Evolutionary conservation across 2,329 filamentous ascomycete species (phyloP), one percentile per base, ranked within the genome.

Genomic region (Apiospora aurea): DNA sequence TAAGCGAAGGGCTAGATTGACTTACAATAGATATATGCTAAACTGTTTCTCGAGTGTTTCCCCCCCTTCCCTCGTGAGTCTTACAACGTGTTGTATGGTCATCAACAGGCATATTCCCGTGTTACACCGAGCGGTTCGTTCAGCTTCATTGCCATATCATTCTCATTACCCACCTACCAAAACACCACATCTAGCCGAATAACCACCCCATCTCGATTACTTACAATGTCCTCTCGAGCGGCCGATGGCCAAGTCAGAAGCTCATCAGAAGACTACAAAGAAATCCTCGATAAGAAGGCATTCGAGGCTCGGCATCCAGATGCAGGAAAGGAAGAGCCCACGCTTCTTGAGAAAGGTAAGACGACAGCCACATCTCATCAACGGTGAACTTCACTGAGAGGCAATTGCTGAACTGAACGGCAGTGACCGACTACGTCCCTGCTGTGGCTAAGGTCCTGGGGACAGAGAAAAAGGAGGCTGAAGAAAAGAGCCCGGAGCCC

Each of bases 271-370:
- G 34, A 41, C 38, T 29, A 67, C 80, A 87, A 87, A 77, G 74
- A 82, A 46, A 80, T 83, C 75, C 82, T 87, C 0, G 86, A 87
- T 76, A 77, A 81, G 64, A 82, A 80, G 18, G 85, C 86, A 2
- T 72, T 78, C 18, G 80, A 82, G 49, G 79, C 79, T 14, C 80
- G 79, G 13, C 71, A 76, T 21, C 78, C 79, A 43, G 74, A 76
- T 24, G 72, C 73, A 24, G 77, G 72, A 11, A 72, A 74, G n/a
- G 70, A 71, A 14, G 70, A 78, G 5, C 81, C 84, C 68, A 79
- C 81, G 0, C 76, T 87, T 3, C 72, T 85, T 10, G 83, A 86
- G 69, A 86, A 85, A 79, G 84, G 85, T 85, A 76, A 44, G 8
- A 64, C 18, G 2, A 41, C 29, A 21, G 29, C 14, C 16, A 29